Percentiles rank a stretch among this genome's conserved stretches.
Evolutionary conservation across 2,329 filamentous ascomycete genomes (phyloP).

Genomic region (Myrmaecium sp.): DNA sequence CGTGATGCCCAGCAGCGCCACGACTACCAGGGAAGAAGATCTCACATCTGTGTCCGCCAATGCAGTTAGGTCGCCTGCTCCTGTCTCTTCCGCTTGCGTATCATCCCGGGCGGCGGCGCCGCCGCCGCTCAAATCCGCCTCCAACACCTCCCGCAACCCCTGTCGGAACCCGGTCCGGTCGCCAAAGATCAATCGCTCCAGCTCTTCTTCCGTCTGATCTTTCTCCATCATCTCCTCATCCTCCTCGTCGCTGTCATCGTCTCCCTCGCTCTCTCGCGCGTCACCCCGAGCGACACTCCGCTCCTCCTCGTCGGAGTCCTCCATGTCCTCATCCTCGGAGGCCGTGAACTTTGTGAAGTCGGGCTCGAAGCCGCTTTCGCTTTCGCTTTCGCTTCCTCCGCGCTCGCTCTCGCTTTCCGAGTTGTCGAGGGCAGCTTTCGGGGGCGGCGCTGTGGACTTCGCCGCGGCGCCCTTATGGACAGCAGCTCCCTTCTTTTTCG

Average conservation of each 20-base stretch:
- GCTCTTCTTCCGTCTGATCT: slow-evolving; percentile 67
- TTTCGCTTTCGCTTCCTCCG: too few species aligned
- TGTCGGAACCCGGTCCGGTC: slow-evolving; percentile 68
- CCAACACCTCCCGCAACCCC: slow-evolving; percentile 44
- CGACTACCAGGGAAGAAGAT: neutral
- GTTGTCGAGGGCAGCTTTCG: too few species aligned
- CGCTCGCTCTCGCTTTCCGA: too few species aligned
- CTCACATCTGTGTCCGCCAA: slow-evolving; percentile 55
- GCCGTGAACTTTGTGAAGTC: too few species aligned
- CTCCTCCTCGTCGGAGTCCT: too few species aligned
- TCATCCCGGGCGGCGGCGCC: slow-evolving; percentile 13
- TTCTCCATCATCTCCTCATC: slow-evolving; percentile 37
- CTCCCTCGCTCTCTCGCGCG: neutral
- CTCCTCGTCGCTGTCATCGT: slow-evolving; percentile 2
- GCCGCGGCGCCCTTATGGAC: too few species aligned
- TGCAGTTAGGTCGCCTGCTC: slow-evolving; percentile 38
- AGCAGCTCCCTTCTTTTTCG: too few species aligned
- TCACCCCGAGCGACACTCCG: too few species aligned
- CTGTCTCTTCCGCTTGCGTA: slow-evolving; percentile 30
- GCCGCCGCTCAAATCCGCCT: slow-evolving; percentile 17
- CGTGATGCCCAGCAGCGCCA: slow-evolving; percentile 1
- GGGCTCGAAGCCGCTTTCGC: too few species aligned
- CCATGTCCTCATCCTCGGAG: too few species aligned
- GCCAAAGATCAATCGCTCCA: slow-evolving; percentile 79
- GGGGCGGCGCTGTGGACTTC: too few species aligned